phyloP scores from a whole-genome alignment of 805 yeast species.

The Saccharomycopsis sp. region DNA sequence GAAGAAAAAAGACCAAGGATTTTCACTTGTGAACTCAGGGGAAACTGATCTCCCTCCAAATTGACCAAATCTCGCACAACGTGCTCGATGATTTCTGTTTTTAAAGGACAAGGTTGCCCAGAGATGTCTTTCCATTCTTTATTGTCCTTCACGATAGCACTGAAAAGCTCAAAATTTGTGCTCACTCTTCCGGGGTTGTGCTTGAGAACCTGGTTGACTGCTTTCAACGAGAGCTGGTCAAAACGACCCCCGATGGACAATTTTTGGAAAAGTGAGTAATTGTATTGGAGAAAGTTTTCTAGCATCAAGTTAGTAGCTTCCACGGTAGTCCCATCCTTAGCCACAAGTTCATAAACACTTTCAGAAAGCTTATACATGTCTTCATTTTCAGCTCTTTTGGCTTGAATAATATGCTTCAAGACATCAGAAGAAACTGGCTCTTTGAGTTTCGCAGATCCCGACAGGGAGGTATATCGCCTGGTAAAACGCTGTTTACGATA shows the following conservation, averaged over 20 bases:
- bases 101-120: not conserved
- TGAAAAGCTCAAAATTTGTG: conserved; percentile 28
- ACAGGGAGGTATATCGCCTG: too few species aligned
- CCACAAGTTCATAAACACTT: not conserved
- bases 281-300: not conserved
- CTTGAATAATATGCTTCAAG: too few species aligned
- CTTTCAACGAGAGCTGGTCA: too few species aligned
- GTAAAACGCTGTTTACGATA: too few species aligned
- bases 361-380: not conserved
- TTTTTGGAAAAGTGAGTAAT: not conserved
- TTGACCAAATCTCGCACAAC: not conserved
- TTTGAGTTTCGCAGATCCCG: too few species aligned
- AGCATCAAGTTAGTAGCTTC: not conserved
- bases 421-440: too few species aligned
- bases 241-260: not conserved
- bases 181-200: conserved; percentile 32
- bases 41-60: not conserved
- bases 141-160: conserved; percentile 9
- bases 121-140: not conserved
- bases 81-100: not conserved
- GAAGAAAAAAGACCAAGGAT: not conserved
- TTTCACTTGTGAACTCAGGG: not conserved
- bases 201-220: conserved; percentile 23
- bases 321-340: not conserved
- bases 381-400: not conserved